Conservation (phyloP, 192 early-diverging fungal genomes). For the Radiomyces spectabilis region DNA sequence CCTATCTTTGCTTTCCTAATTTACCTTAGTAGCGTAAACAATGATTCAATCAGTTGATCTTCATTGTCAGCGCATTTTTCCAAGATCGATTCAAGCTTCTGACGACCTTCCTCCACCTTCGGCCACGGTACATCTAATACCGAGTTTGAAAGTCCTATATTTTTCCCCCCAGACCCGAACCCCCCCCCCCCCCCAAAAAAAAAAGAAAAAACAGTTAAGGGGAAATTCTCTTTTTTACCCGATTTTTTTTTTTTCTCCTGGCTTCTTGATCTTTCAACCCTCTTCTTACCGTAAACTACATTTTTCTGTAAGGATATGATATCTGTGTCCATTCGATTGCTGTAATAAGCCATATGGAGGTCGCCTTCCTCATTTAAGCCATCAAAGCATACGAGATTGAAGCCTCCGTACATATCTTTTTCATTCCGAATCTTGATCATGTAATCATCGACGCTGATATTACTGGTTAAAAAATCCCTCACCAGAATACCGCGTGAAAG, state of each 20-base stretch:
- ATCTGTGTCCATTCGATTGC: conserved; percentile 27
- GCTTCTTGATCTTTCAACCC: too few relatives aligned
- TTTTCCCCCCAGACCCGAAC: too few relatives aligned
- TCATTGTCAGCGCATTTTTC: conserved; percentile 5
- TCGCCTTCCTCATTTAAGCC: conserved; percentile 11
- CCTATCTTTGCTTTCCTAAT: neutral
- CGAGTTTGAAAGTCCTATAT: conserved; percentile 36
- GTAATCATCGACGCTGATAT: conserved; percentile 13
- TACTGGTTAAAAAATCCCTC: conserved; percentile 14
- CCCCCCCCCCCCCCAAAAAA: too few relatives aligned
- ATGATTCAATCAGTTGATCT: conserved; percentile 17
- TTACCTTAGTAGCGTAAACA: conserved; percentile 30
- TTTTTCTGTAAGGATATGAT: conserved; percentile 7
- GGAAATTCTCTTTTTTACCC: neutral
- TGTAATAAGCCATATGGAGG: conserved; percentile 23
- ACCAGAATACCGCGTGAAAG: conserved; percentile 36
- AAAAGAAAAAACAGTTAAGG: neutral
- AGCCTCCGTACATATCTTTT: conserved; percentile 31
- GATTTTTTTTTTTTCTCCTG: neutral
- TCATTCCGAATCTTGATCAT: conserved; percentile 8
- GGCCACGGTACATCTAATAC: conserved; percentile 31
- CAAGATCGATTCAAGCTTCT: conserved; percentile 17
- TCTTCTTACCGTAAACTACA: conserved; percentile 22
- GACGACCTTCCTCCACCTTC: conserved; percentile 30
- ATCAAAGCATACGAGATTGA: conserved; percentile 30